phyloP scores from a whole-genome alignment of 1,284 basidiomycete genomes.

The Cryptococcus sp. region DNA sequence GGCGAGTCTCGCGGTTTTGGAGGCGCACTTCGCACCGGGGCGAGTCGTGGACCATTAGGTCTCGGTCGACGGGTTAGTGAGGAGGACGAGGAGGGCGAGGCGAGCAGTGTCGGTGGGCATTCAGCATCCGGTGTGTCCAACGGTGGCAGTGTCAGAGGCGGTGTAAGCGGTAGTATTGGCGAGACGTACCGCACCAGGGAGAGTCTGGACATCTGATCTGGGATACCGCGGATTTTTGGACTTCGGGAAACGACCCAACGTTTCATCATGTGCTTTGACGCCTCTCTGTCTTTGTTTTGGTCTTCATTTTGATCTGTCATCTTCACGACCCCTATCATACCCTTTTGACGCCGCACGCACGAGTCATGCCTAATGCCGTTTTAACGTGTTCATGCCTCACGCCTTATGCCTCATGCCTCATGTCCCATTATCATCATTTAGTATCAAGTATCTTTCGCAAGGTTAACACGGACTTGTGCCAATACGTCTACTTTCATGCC shows the following conservation, averaged over 20 bases:
- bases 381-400: too few species aligned
- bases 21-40: conserved; percentile 15
- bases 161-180: background rate
- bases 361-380: too few species aligned
- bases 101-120: conserved; percentile 20
- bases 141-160: background rate
- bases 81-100: conserved; percentile 40
- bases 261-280: background rate
- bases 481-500: too few species aligned
- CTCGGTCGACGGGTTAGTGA: conserved; percentile 32
- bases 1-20: conserved; percentile 44
- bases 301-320: background rate
- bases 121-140: conserved; percentile 10
- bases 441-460: too few species aligned
- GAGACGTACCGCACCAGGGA: conserved; percentile 30
- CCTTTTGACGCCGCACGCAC: background rate
- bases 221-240: too few species aligned
- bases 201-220: conserved; percentile 26
- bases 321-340: background rate
- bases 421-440: too few species aligned
- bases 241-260: background rate
- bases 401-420: too few species aligned
- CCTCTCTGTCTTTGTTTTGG: background rate
- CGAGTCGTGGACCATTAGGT: conserved; percentile 17
- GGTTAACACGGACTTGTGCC: too few species aligned